phyloP scores from a whole-genome alignment of 2,329 filamentous ascomycete species.

The Myriosclerotinia scirpicola region DNA sequence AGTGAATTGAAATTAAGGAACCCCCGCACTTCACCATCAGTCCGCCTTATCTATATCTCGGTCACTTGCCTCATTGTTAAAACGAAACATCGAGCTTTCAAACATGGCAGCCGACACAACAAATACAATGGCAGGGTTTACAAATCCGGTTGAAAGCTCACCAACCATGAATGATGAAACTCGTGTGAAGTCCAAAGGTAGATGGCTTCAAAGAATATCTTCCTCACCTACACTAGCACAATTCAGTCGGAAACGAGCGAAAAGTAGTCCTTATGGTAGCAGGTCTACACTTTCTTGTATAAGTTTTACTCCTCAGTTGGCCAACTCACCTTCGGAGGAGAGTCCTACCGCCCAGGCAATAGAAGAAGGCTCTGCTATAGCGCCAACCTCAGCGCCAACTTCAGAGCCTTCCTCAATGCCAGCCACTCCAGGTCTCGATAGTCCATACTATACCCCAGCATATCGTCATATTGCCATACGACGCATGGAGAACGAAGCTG shows the following conservation, averaged over 20 bases:
- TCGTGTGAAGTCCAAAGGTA: constrained; percentile 38
- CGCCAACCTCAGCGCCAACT: constrained; percentile 25
- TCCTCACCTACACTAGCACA: constrained; percentile 41
- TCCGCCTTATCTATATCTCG: constrained; percentile 7
- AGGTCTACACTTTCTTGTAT: constrained; percentile 38
- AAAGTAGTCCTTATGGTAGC: constrained; percentile 38
- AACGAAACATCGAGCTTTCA: not conserved
- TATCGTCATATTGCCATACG: constrained; percentile 31
- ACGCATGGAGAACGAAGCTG: constrained; percentile 30
- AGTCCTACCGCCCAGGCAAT: constrained; percentile 31
- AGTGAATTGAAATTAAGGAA: constrained; percentile 8
- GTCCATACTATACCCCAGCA: constrained; percentile 32
- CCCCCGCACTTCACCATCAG: not conserved
- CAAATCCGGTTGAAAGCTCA: constrained; percentile 4
- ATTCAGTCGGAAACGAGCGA: constrained; percentile 36
- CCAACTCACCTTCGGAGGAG: constrained; percentile 34
- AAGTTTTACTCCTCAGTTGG: constrained; percentile 35
- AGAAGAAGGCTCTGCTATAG: constrained; percentile 37
- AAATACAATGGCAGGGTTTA: not conserved
- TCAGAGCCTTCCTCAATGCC: constrained; percentile 26
- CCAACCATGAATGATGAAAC: constrained; percentile 13
- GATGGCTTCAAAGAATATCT: constrained; percentile 40
- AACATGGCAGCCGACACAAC: constrained; percentile 4
- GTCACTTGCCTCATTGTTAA: constrained; percentile 1
- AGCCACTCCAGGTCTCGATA: constrained; percentile 36